A percentile compares a stretch with the other conserved stretches of the same genome.
phyloP scores from a whole-genome alignment of 1,139 yeast species.

The Meyerozyma athensensis region DNA sequence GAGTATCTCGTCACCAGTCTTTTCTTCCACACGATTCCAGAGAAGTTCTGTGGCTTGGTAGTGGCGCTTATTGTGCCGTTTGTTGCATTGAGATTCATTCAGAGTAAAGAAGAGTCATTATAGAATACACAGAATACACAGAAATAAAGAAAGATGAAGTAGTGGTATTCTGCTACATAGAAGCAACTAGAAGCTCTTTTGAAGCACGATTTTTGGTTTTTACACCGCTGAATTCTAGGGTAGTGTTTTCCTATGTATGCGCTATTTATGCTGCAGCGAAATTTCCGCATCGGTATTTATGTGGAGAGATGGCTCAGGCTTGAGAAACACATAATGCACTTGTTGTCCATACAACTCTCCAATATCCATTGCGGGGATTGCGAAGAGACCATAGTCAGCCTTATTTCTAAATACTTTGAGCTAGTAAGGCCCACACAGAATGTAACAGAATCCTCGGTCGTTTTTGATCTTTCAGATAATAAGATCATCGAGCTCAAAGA shows the following conservation, averaged over 20 bases:
- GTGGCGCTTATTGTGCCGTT: slow-evolving; percentile 43
- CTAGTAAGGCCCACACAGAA: neutral
- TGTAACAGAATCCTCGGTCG: neutral
- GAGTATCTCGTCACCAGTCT: slow-evolving; percentile 50
- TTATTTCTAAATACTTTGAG: slow-evolving; percentile 2
- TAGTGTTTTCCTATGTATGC: too few species aligned
- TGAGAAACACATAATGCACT: neutral
- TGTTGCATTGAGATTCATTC: too few species aligned
- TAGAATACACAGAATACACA: neutral
- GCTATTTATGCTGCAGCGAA: slow-evolving; percentile 2
- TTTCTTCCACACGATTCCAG: slow-evolving; percentile 58
- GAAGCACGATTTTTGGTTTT: too few species aligned
- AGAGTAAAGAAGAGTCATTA: too few species aligned
- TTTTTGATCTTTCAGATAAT: neutral
- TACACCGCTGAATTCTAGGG: too few species aligned
- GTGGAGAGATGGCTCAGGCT: neutral
- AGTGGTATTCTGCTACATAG: too few species aligned
- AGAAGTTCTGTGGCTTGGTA: slow-evolving; percentile 48
- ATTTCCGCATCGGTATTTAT: neutral
- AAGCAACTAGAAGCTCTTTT: too few species aligned
- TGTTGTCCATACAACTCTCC: slow-evolving; percentile 1
- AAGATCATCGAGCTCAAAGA: neutral
- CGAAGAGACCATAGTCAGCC: slow-evolving; percentile 1
- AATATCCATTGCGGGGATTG: slow-evolving; percentile 5
- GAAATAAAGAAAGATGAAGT: too few species aligned